Percentiles rank a stretch among this genome's conserved stretches.
Conservation (phyloP, 345 rosid species). For the Eutrema japonicum region DNA sequence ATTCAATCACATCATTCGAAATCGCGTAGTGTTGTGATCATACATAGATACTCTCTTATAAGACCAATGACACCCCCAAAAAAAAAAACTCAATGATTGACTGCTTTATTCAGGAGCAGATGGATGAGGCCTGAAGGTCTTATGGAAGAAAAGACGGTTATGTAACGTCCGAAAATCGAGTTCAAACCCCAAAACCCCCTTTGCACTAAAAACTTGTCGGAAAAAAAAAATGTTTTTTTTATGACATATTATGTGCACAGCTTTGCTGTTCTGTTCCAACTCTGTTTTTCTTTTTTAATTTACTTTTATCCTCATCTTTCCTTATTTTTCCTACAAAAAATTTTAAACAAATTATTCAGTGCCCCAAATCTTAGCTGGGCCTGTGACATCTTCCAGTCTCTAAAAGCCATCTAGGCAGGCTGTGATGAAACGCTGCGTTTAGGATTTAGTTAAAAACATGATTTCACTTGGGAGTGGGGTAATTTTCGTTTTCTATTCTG, state of each 20-base stretch:
- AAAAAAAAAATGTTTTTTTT: constrained; percentile 23
- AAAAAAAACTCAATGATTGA: constrained; percentile 21
- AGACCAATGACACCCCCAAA: constrained; percentile 5
- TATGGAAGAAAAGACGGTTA: constrained; percentile 25
- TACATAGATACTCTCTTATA: constrained; percentile 5
- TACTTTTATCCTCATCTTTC: not conserved
- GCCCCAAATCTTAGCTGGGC: constrained; percentile 17
- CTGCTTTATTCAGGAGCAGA: constrained; percentile 53
- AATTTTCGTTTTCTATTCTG: not conserved
- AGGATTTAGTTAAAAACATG: not conserved
- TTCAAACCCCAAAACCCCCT: constrained; percentile 11
- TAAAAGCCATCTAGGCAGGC: not conserved
- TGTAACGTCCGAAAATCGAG: constrained; percentile 26
- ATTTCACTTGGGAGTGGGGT: not conserved
- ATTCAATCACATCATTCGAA: not conserved
- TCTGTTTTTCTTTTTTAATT: constrained; percentile 12
- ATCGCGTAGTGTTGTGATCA: not conserved
- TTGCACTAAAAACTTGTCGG: constrained; percentile 42
- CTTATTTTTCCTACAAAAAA: not conserved
- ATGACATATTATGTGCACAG: constrained; percentile 40
- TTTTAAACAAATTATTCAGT: not conserved
- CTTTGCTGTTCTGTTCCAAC: constrained; percentile 40
- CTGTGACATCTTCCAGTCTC: not conserved
- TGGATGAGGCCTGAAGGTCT: constrained; percentile 51
- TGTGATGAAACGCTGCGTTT: constrained; percentile 10